Percentiles rank a stretch among this genome's conserved stretches.
Evolutionary conservation across 345 rosid species (phyloP).

Genomic region (Combretum micranthum): DNA sequence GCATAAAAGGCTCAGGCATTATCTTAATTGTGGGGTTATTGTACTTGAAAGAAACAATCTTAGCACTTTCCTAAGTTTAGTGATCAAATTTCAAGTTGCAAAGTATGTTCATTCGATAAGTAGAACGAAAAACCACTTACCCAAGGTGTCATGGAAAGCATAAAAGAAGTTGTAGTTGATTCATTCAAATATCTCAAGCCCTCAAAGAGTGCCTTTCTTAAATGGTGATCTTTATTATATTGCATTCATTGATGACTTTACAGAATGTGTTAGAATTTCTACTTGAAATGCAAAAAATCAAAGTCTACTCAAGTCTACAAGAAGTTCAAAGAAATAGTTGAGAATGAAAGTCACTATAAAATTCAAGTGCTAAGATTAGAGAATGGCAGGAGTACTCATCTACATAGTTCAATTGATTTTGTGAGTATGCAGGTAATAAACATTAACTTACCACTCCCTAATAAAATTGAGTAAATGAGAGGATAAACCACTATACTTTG

Average conservation of each 20-base stretch:
- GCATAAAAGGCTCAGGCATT: no score
- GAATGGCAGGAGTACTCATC: not conserved
- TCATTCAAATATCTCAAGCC: constrained; percentile 4
- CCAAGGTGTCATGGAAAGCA: no score
- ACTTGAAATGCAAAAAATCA: not conserved
- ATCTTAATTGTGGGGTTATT: no score
- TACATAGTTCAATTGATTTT: not conserved
- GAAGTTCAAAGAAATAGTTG: not conserved
- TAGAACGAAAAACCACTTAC: no score
- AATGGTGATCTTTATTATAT: constrained; percentile 6
- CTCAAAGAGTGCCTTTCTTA: not conserved
- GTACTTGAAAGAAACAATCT: no score
- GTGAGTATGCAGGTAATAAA: not conserved
- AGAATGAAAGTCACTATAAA: not conserved
- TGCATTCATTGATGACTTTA: constrained; percentile 3
- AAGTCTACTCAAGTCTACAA: not conserved
- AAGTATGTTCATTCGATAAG: no score
- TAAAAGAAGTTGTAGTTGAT: no score
- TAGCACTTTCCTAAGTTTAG: no score
- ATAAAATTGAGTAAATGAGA: constrained; percentile 8
- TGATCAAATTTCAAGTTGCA: no score
- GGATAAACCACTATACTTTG: not conserved
- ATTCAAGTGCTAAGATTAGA: constrained; percentile 3
- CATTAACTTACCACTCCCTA: not conserved
- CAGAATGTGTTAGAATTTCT: constrained; percentile 4